Conservation (phyloP, 176 grass and related monocot species). For the Lolium rigidum region DNA sequence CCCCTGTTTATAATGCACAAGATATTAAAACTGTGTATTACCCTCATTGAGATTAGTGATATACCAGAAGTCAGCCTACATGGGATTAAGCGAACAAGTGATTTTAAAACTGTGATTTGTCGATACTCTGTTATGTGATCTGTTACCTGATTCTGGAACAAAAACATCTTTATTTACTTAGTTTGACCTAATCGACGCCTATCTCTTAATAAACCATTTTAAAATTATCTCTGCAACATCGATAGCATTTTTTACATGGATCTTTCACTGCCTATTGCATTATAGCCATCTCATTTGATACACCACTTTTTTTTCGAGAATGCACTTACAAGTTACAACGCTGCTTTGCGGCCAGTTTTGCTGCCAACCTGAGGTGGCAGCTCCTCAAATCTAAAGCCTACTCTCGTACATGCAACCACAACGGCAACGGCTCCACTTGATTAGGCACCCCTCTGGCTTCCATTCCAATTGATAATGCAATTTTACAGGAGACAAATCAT, state of each 20-base stretch:
- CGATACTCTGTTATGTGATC: not conserved
- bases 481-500: not conserved
- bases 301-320: too few relatives aligned
- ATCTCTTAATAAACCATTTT: not conserved
- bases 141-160: slow-evolving; percentile 5
- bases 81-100: not conserved
- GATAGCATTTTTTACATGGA: not conserved
- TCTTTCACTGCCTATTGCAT: slow-evolving; percentile 3
- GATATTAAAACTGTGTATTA: not conserved
- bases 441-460: not conserved
- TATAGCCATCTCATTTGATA: not conserved
- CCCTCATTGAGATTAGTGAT: not conserved
- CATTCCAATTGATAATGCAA: not conserved
- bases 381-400: too few relatives aligned
- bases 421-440: too few relatives aligned
- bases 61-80: not conserved
- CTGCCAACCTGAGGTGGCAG: too few relatives aligned
- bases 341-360: too few relatives aligned
- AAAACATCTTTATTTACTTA: slow-evolving; percentile 12
- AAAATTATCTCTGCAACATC: not conserved
- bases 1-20: not conserved
- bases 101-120: not conserved
- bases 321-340: too few relatives aligned
- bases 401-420: too few relatives aligned
- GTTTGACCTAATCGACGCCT: not conserved